phyloP scores from a whole-genome alignment of 1,139 yeast genomes.

The Diutina catenulata region DNA sequence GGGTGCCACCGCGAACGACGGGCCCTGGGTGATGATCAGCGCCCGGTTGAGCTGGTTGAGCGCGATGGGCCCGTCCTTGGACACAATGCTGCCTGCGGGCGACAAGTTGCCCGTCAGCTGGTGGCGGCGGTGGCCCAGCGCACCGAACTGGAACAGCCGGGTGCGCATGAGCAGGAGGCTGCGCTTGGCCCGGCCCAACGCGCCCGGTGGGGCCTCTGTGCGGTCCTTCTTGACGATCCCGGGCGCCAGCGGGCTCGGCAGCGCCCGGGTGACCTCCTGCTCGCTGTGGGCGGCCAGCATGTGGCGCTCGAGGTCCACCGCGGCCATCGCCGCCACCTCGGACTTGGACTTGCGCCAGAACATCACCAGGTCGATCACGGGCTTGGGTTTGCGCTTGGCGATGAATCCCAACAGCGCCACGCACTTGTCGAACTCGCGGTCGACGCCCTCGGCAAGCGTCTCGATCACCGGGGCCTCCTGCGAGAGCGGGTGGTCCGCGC shows the following conservation, averaged over 20 bases:
- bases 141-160: too few species aligned
- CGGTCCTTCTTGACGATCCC: too few species aligned
- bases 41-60: neutral
- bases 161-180: neutral
- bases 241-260: conserved; percentile 1
- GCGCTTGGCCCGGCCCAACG: too few species aligned
- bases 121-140: too few species aligned
- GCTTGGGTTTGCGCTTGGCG: conserved; percentile 83
- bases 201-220: too few species aligned
- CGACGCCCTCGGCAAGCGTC: conserved; percentile 78
- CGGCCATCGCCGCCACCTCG: conserved; percentile 72
- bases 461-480: conserved; percentile 77
- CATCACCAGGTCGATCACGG: conserved; percentile 96
- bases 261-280: too few species aligned
- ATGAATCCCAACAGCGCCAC: conserved; percentile 81
- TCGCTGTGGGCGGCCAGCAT: neutral
- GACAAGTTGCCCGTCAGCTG: too few species aligned
- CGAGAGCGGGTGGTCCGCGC: conserved; percentile 56
- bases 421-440: conserved; percentile 75
- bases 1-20: neutral
- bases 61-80: too few species aligned
- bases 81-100: too few species aligned
- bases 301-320: conserved; percentile 38
- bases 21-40: neutral
- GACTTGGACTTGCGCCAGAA: conserved; percentile 91